These are phyloP conservation scores for Dimocarpus longan DNA, from an alignment of 345 rosid species.

Conservation along the genomic window DNA sequence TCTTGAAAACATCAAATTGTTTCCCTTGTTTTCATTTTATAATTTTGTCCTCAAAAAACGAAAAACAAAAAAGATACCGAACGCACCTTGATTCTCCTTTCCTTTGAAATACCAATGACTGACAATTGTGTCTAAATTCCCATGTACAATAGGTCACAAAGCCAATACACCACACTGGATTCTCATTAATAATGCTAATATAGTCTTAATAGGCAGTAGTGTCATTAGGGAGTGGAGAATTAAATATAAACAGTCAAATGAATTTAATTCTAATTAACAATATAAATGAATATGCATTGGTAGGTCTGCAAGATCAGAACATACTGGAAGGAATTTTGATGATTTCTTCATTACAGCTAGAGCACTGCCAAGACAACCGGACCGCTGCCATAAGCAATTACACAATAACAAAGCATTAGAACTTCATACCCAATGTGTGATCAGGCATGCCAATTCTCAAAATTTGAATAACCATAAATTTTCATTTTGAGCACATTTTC, in stretches of 20 bases:
- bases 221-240: neutral
- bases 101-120: neutral
- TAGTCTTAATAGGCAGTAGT: neutral
- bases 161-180: neutral
- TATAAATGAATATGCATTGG: constrained; percentile 5
- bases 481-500: neutral
- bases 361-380: constrained; percentile 93
- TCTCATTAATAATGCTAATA: constrained; percentile 6
- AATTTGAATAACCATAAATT: neutral
- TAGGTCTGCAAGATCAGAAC: constrained; percentile 25
- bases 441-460: neutral
- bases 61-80: no score
- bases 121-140: neutral
- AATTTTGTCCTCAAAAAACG: no score
- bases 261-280: constrained; percentile 11
- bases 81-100: neutral
- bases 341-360: constrained; percentile 97
- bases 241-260: neutral
- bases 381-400: constrained; percentile 57
- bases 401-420: constrained; percentile 25
- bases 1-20: no score
- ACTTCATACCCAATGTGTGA: neutral
- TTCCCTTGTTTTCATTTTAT: no score
- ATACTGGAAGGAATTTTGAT: constrained; percentile 87
- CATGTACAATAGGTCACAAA: neutral